Base-by-base conservation (phyloP, 305 asterid genomes). In the Fraxinus albicans region DNA sequence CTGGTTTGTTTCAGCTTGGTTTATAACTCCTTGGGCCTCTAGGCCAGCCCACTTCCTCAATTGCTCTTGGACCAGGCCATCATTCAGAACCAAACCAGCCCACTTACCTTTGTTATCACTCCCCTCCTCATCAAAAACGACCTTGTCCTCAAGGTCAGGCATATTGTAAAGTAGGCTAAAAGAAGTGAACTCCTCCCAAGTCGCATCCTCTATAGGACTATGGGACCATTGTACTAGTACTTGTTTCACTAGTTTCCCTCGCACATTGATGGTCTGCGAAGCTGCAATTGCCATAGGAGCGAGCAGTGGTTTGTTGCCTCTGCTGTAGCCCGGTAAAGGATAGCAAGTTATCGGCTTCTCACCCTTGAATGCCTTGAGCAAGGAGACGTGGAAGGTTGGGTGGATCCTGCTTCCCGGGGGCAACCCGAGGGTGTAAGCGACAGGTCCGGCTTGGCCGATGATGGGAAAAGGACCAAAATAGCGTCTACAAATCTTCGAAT, bases 71-170 rank as follows among this genome's bases (percentile, higher is more conserved):
- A 35, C 38, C 8, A 4, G 38, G 8, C 7, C 38, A 4, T 35
- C 38, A 6, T 35, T 35, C 8, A 35, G 38, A 6, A 35, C 7
- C 38, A 35, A 6, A 6, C 38, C 38, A 35, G 38, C 38, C 38
- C 38, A 35, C 38, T 35, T 35, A 35, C 38, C 38, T 35, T 35
- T 35, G 65, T n/a, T 31, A 73, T 73, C 77, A 73, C 31, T 73
- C 42, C 77, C 50, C 77, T 34, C 77, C 36, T 34, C 36, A 19
- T 73, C 1, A 25, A 73, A 73, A 12, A 31, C 8, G 1, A 73
- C 77, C 50, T 73, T 73, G 77, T 73, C 44, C 77, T 73, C 77
- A 73, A 73, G 77, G 77, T 73, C 9, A 12, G 33, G 42, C 17
- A 8, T 8, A n/a, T 25, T 25, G 77, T 73, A 73, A n/a, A 31